A percentile compares a stretch with the other conserved stretches of the same genome.
Conservation (phyloP, 208 protist genomes). For the Vickermania ingenoplastis region DNA sequence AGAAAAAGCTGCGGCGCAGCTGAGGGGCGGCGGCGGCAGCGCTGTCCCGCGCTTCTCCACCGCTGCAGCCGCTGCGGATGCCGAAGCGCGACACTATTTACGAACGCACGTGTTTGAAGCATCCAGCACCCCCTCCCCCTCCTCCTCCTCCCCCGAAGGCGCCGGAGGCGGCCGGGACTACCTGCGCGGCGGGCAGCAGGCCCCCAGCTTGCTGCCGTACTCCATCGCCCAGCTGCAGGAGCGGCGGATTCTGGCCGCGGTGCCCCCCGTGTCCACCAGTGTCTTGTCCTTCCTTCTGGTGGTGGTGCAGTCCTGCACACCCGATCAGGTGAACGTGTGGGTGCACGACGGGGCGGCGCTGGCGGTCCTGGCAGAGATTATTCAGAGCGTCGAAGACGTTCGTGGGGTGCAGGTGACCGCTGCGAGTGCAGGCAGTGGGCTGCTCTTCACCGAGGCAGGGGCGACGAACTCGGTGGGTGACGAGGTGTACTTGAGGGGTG, state of each 20-base stretch:
- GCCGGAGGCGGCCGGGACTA: neutral
- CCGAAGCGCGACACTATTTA: neutral
- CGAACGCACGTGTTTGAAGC: neutral
- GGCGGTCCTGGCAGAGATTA: conserved; percentile 15
- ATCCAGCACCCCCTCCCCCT: neutral
- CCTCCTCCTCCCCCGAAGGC: neutral
- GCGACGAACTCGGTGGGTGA: conserved; percentile 65
- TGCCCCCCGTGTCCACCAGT: conserved; percentile 17
- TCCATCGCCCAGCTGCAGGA: neutral
- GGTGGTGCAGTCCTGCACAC: conserved; percentile 9
- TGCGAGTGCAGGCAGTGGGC: conserved; percentile 42
- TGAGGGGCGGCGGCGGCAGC: neutral
- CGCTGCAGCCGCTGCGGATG: neutral
- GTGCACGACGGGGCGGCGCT: conserved; percentile 15
- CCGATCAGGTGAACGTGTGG: conserved; percentile 15
- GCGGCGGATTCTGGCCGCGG: conserved; percentile 5
- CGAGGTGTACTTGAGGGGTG: conserved; percentile 64
- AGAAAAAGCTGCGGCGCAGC: neutral
- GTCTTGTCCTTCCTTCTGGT: conserved; percentile 29
- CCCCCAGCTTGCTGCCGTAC: neutral
- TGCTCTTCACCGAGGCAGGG: no score
- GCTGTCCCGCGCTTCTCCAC: neutral
- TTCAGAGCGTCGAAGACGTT: conserved; percentile 23
- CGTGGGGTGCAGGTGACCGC: conserved; percentile 51
- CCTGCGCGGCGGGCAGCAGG: no score